Evolutionary conservation across 768 basidiomycete genomes (phyloP).

Genomic region (Phanerochaete sordida): DNA sequence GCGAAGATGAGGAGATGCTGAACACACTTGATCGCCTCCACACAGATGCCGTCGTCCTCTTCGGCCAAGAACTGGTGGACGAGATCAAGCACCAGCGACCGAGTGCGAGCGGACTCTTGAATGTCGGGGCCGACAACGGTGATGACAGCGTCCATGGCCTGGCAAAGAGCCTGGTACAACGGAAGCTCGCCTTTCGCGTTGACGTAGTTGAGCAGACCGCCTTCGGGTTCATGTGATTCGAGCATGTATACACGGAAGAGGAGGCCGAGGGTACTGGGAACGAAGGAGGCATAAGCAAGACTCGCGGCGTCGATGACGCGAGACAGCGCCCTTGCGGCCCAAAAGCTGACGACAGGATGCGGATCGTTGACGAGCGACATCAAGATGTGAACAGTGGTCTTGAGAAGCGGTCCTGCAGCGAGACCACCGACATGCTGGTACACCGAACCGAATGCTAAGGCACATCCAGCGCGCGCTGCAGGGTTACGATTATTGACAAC

Average conservation of each 20-base stretch:
- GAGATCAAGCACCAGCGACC: constrained; percentile 79
- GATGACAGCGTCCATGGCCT: constrained; percentile 90
- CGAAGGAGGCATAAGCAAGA: constrained; percentile 86
- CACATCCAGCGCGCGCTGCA: constrained; percentile 88
- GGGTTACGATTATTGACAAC: constrained; percentile 95
- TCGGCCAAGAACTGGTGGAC: constrained; percentile 84
- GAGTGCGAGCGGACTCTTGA: constrained; percentile 77
- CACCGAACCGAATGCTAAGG: constrained; percentile 87
- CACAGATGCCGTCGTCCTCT: constrained; percentile 81
- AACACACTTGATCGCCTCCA: constrained; percentile 93
- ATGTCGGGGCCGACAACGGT: constrained; percentile 94
- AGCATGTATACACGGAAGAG: constrained; percentile 85
- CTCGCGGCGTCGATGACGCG: constrained; percentile 90
- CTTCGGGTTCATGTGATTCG: constrained; percentile 91
- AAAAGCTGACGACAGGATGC: constrained; percentile 94
- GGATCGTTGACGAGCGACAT: constrained; percentile 96
- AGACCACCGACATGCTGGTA: constrained; percentile 91
- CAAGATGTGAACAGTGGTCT: constrained; percentile 92
- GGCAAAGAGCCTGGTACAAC: constrained; percentile 87
- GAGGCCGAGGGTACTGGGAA: constrained; percentile 85
- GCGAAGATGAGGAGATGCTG: constrained; percentile 98
- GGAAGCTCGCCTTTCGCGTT: constrained; percentile 91
- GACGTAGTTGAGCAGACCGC: constrained; percentile 75
- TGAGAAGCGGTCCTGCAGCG: constrained; percentile 91
- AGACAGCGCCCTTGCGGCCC: constrained; percentile 82